Evolutionary conservation across 257 asterid genomes (phyloP).

Genomic region (Nicotiana paniculata): DNA sequence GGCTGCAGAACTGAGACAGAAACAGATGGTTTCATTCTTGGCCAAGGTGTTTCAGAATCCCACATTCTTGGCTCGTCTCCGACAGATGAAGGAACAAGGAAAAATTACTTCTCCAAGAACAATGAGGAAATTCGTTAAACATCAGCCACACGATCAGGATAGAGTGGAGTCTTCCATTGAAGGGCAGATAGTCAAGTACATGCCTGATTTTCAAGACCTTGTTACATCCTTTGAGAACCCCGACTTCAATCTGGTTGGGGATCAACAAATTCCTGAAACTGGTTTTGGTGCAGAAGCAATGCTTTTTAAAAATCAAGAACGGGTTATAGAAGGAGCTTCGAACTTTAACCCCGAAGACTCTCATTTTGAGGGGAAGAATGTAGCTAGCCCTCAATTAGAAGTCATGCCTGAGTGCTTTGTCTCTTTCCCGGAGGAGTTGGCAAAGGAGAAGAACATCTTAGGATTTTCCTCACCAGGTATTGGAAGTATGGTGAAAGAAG

Average conservation of each 20-base stretch:
- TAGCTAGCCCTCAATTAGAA: constrained; percentile 16
- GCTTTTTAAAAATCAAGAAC: constrained; percentile 27
- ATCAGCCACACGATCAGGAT: constrained; percentile 27
- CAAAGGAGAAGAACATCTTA: constrained; percentile 24
- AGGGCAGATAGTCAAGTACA: constrained; percentile 25
- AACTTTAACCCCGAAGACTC: constrained; percentile 11
- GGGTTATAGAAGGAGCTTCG: constrained; percentile 10
- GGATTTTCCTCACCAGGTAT: constrained; percentile 21
- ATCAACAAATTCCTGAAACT: constrained; percentile 25
- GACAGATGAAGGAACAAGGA: constrained; percentile 35
- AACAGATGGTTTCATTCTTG: constrained; percentile 81
- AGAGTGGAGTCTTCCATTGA: constrained; percentile 18
- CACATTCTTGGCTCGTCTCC: constrained; percentile 30
- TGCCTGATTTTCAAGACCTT: constrained; percentile 20
- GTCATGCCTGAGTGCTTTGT: constrained; percentile 22
- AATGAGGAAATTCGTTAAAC: constrained; percentile 44
- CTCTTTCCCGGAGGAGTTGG: constrained; percentile 41
- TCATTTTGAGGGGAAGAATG: constrained; percentile 34
- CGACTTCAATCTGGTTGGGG: constrained; percentile 14
- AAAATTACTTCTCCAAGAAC: constrained; percentile 42
- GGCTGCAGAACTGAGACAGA: constrained; percentile 71
- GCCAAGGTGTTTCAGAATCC: constrained; percentile 68
- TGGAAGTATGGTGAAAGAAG: constrained; percentile 32
- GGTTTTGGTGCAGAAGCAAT: constrained; percentile 19
- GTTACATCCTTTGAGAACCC: background rate